A percentile compares a stretch with the other conserved stretches of the same genome.
phyloP scores from a whole-genome alignment of 169 alveolate genomes.

The Eimeria mitis region DNA sequence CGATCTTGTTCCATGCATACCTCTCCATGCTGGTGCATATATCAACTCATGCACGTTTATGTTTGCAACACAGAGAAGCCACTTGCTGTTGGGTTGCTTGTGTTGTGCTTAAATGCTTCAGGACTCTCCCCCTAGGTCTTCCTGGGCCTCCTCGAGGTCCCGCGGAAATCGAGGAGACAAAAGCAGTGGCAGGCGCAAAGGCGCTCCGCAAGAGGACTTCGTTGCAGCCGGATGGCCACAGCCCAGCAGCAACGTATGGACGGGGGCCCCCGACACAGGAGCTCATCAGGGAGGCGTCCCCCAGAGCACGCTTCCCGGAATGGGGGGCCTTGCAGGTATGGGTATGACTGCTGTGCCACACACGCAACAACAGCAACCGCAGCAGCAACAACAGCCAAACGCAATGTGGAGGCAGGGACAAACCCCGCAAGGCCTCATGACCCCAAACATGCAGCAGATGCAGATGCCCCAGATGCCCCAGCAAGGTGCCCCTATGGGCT shows the following conservation, averaged over 20 bases:
- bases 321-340: slow-evolving; percentile 70
- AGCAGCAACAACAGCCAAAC: slow-evolving; percentile 43
- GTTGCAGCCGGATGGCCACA: slow-evolving; percentile 37
- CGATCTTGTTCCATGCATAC: background rate
- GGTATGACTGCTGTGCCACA: slow-evolving; percentile 35
- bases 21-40: background rate
- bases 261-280: slow-evolving; percentile 31
- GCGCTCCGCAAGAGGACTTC: slow-evolving; percentile 51
- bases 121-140: slow-evolving; percentile 46
- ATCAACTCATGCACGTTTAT: background rate
- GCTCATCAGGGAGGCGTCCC: slow-evolving; percentile 36
- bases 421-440: slow-evolving; percentile 47
- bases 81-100: background rate
- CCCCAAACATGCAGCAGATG: slow-evolving; percentile 48
- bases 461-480: slow-evolving; percentile 61
- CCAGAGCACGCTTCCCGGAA: slow-evolving; percentile 25
- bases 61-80: background rate
- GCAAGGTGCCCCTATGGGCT: slow-evolving; percentile 40
- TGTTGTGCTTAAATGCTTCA: background rate
- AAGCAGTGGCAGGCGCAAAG: slow-evolving; percentile 61
- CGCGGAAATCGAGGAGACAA: slow-evolving; percentile 52
- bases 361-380: slow-evolving; percentile 46
- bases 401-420: slow-evolving; percentile 29
- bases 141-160: slow-evolving; percentile 53
- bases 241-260: slow-evolving; percentile 21